These are phyloP conservation scores for Emericellopsis atlantica DNA, from an alignment of 2,329 filamentous ascomycete species.

Conservation along the genomic window DNA sequence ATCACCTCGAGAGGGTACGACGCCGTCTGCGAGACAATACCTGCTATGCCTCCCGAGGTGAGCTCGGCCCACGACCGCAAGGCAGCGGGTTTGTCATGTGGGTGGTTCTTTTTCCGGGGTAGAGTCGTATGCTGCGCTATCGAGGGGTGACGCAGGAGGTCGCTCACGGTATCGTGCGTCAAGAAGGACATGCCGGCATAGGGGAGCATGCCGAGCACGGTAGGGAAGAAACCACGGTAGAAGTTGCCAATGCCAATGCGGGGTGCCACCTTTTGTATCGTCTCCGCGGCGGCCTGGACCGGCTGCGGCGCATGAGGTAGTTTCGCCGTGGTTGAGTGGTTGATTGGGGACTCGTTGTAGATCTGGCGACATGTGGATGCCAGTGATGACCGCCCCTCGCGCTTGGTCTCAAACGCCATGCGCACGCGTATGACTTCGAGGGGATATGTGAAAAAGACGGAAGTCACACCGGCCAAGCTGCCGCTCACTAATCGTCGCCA, in stretches of 20 bases:
- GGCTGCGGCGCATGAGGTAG: constrained; percentile 13
- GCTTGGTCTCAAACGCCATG: constrained; percentile 85
- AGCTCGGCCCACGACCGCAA: constrained; percentile 82
- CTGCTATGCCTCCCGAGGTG: constrained; percentile 70
- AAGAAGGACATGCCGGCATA: constrained; percentile 95
- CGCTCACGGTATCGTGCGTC: constrained; percentile 82
- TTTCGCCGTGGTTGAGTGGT: constrained; percentile 15
- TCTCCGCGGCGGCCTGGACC: constrained; percentile 24
- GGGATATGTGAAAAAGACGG: constrained; percentile 93
- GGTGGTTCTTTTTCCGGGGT: constrained; percentile 41
- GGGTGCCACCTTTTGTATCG: constrained; percentile 36
- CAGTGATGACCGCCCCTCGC: constrained; percentile 56
- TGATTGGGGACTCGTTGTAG: constrained; percentile 58
- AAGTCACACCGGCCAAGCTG: constrained; percentile 69
- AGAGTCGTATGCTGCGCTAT: constrained; percentile 66
- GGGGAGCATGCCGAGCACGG: constrained; percentile 86
- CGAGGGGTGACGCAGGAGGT: constrained; percentile 59
- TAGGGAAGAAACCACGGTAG: constrained; percentile 86
- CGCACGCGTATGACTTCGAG: constrained; percentile 87
- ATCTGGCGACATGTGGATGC: constrained; percentile 73
- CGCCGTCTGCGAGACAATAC: constrained; percentile 78
- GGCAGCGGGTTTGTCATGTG: constrained; percentile 51
- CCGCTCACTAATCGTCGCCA: constrained; percentile 63
- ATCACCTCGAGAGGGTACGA: constrained; percentile 94
- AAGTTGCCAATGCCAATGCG: constrained; percentile 72